phyloP scores from a whole-genome alignment of 2,329 filamentous ascomycete species.

The Pestalotiopsis sp. region DNA sequence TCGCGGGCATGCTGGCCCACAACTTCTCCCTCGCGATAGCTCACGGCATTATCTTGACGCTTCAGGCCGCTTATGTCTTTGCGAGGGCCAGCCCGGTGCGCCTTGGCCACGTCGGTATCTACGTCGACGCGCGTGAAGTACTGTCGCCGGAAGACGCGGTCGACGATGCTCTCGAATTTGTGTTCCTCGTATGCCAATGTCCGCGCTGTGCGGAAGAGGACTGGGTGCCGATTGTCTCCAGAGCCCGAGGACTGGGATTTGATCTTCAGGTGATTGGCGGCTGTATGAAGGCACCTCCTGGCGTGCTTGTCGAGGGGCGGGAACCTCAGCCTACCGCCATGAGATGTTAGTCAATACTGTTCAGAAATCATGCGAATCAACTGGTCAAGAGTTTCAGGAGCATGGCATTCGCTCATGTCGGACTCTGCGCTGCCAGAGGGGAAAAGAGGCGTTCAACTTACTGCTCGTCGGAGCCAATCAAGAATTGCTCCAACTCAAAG shows the following conservation, averaged over 20 bases:
- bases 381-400: too few relatives aligned
- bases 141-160: slow-evolving; percentile 47
- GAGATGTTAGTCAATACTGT: background rate
- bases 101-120: slow-evolving; percentile 28
- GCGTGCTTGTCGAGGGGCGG: slow-evolving; percentile 82
- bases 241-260: slow-evolving; percentile 83
- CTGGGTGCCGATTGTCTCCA: slow-evolving; percentile 73
- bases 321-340: slow-evolving; percentile 62
- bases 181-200: slow-evolving; percentile 65
- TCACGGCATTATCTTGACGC: slow-evolving; percentile 41
- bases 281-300: slow-evolving; percentile 78
- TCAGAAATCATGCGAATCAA: too few relatives aligned
- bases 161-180: slow-evolving; percentile 52
- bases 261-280: slow-evolving; percentile 75
- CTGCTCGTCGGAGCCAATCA: slow-evolving; percentile 65
- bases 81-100: slow-evolving; percentile 26
- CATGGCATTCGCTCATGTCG: slow-evolving; percentile 15
- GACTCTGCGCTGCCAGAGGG: background rate
- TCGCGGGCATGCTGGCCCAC: slow-evolving; percentile 86
- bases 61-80: slow-evolving; percentile 13
- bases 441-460: slow-evolving; percentile 41
- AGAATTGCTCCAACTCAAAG: slow-evolving; percentile 72
- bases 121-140: slow-evolving; percentile 60
- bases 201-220: slow-evolving; percentile 72
- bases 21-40: slow-evolving; percentile 82